Evolutionary conservation across 805 yeast species (phyloP).

Genomic region (Nematodospora valgi): DNA sequence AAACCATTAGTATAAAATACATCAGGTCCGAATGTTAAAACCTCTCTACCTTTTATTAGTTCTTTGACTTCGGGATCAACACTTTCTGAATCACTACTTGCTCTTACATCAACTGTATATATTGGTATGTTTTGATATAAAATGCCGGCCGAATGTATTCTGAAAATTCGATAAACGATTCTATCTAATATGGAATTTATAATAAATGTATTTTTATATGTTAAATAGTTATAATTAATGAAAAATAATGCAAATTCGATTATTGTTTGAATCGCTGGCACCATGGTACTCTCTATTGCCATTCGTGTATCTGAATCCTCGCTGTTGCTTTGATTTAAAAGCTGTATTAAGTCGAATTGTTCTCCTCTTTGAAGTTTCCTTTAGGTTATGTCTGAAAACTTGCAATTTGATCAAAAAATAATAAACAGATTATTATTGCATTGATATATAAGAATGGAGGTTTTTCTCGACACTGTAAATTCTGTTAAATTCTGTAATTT

Average conservation of each 20-base stretch:
- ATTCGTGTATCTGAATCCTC: no score
- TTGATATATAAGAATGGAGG: no score
- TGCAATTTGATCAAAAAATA: no score
- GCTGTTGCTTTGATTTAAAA: no score
- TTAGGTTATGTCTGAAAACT: no score
- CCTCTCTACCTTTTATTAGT: conserved; percentile 9
- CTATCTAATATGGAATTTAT: neutral
- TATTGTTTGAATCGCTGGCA: no score
- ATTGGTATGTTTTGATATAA: neutral
- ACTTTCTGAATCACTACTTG: conserved; percentile 7
- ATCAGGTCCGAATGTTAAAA: conserved; percentile 10
- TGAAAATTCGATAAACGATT: neutral
- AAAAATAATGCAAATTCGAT: conserved; percentile 2
- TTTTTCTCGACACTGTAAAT: neutral
- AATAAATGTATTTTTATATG: neutral
- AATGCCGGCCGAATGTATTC: neutral
- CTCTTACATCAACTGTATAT: neutral
- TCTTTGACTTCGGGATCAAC: conserved; percentile 9
- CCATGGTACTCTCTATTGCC: no score
- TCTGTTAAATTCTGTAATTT: neutral
- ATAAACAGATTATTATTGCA: no score
- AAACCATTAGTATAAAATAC: neutral
- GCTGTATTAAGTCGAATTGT: neutral
- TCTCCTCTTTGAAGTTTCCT: neutral
- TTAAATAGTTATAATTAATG: conserved; percentile 1